Evolutionary conservation across 495 filamentous ascomycete genomes (phyloP), one percentile per base, ranked within the genome.

Genomic region (Podospora pseudoanserina): DNA sequence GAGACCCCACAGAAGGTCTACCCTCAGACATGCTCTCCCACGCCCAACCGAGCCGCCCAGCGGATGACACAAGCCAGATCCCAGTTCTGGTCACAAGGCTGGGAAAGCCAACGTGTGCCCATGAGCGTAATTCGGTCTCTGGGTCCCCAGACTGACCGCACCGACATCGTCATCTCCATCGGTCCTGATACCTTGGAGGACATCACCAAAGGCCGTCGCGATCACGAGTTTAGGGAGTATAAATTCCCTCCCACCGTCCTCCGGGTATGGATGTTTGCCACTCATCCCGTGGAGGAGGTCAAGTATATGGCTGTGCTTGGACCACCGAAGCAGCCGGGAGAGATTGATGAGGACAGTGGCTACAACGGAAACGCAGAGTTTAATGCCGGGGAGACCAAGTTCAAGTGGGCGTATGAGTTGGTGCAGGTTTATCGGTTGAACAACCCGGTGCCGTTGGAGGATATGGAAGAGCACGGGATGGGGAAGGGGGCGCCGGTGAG

Each of bases 341-440:
- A 85, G 69, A 77, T 84, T 19, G 34, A 74, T 7, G 73, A 75
- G 60, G 67, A 74, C 15, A 71, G 65, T 9, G 83, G 18, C 0
- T 26, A 82, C 0, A 27, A 80, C 1, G 84, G 80, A 27, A 86
- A 85, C 54, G 76, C 71, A 19, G 80, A 82, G 44, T 86, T 86
- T 72, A 85, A 85, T 63, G 64, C 70, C n/a, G 79, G 79, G 30
- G 72, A 65, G 18, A 66, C 30, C 18, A 58, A 61, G 7, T 70
- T 71, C 30, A 78, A 77, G 28, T 79, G 70, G 54, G 84, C 84
- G 18, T 80, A 84, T 60, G 80, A 85, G 71, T 74, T 86, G 34
- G 32, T 80, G 4, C 82, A 86, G 66, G 79, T 86, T 6, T 86
- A 86, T 63, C 77, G 82, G 68, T 79, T 87, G 4, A 83, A 85